Evolutionary conservation across 2,329 filamentous ascomycete genomes (phyloP).

Genomic region (Fusarium acutatum): DNA sequence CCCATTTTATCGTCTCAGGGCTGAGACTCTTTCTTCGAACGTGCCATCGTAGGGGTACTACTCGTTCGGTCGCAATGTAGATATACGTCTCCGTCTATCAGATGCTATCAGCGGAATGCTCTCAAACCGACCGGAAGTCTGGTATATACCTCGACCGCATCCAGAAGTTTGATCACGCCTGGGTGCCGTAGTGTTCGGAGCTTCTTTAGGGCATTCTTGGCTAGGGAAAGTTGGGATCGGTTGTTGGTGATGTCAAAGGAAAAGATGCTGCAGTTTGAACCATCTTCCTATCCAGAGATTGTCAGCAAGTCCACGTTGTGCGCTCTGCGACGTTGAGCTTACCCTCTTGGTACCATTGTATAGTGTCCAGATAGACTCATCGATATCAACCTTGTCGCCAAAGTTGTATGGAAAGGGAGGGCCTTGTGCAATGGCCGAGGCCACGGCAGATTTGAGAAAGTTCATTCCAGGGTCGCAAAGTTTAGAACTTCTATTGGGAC

Average conservation of each 20-base stretch:
- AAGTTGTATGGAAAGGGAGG: conserved; percentile 93
- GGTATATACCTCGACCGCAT: conserved; percentile 83
- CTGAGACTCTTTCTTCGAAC: conserved; percentile 87
- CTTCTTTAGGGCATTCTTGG: conserved; percentile 94
- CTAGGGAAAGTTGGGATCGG: conserved; percentile 82
- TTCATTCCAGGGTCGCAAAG: conserved; percentile 70
- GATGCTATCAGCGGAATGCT: conserved; percentile 33
- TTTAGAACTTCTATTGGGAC: neutral
- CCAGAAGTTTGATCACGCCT: conserved; percentile 91
- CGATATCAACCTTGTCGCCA: conserved; percentile 89
- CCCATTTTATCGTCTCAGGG: conserved; percentile 97
- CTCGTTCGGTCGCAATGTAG: conserved; percentile 92
- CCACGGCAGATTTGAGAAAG: conserved; percentile 96
- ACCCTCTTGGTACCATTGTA: conserved; percentile 94
- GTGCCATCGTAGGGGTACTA: conserved; percentile 89
- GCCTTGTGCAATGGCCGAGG: conserved; percentile 94
- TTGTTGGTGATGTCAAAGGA: conserved; percentile 89
- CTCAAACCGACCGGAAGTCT: neutral
- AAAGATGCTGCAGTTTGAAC: conserved; percentile 94
- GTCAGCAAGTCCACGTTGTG: neutral
- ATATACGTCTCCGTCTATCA: conserved; percentile 88
- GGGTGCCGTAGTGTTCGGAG: conserved; percentile 92
- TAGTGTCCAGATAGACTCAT: conserved; percentile 95
- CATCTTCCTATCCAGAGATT: conserved; percentile 74
- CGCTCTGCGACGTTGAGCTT: conserved; percentile 41